phyloP scores from a whole-genome alignment of 306 rosid species.

The Prunus davidiana region DNA sequence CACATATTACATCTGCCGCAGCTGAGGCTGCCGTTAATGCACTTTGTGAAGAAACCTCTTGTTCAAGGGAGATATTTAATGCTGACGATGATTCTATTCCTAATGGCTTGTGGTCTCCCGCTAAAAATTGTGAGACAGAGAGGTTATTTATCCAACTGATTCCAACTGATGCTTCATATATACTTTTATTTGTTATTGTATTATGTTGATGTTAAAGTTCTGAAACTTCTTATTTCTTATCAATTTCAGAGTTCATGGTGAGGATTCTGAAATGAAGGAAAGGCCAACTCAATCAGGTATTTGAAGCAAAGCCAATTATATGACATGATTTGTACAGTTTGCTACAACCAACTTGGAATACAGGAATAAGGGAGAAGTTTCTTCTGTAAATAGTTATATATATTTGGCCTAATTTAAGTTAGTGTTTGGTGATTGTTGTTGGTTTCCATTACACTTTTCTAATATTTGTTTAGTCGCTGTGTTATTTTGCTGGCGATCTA shows the following conservation, averaged over 20 bases:
- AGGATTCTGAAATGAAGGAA: conserved; percentile 48
- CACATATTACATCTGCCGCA: conserved; percentile 76
- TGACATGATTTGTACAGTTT: background rate
- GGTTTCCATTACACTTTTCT: background rate
- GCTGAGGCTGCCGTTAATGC: conserved; percentile 78
- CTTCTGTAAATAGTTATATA: background rate
- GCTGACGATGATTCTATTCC: conserved; percentile 44
- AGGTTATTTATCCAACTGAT: conserved; percentile 44
- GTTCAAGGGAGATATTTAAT: conserved; percentile 70
- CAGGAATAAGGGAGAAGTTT: background rate
- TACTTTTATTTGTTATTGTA: background rate
- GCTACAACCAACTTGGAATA: background rate
- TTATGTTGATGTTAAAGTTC: conserved; percentile 10
- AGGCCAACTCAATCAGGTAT: conserved; percentile 54
- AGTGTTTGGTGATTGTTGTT: background rate
- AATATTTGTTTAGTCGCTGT: background rate
- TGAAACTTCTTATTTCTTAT: conserved; percentile 22
- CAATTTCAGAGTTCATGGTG: conserved; percentile 46
- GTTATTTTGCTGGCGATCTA: background rate
- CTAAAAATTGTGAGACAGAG: conserved; percentile 36
- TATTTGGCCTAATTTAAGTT: background rate
- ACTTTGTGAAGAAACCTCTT: conserved; percentile 68
- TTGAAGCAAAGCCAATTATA: conserved; percentile 11
- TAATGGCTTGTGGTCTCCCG: conserved; percentile 27
- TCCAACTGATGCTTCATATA: background rate